phyloP scores from a whole-genome alignment of 2,329 filamentous ascomycete species.

The Monilinia fructicola region DNA sequence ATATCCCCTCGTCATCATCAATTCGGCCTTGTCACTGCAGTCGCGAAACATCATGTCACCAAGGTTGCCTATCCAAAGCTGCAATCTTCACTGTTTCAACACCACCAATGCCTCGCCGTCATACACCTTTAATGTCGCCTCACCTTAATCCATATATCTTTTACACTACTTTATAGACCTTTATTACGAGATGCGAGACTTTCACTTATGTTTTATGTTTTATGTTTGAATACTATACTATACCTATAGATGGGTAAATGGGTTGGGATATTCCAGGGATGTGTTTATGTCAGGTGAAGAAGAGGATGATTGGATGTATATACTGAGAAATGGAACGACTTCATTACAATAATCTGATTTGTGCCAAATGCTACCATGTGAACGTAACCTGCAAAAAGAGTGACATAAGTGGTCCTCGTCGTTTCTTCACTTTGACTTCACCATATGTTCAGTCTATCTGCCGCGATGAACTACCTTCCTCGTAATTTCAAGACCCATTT shows the following conservation, averaged over 20 bases:
- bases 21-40: slow-evolving; percentile 1
- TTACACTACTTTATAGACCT: slow-evolving; percentile 19
- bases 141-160: slow-evolving; percentile 16
- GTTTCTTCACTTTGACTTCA: not conserved
- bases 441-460: not conserved
- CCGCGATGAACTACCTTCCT: not conserved
- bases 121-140: slow-evolving; percentile 21
- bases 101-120: not conserved
- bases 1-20: slow-evolving; percentile 20
- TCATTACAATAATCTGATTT: slow-evolving; percentile 10
- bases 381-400: not conserved
- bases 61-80: not conserved
- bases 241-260: slow-evolving; percentile 20
- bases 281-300: slow-evolving; percentile 13
- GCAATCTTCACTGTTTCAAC: slow-evolving; percentile 1
- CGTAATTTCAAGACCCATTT: not conserved
- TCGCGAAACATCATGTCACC: not conserved
- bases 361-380: not conserved
- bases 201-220: slow-evolving; percentile 22
- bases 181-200: slow-evolving; percentile 21
- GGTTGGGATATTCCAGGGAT: slow-evolving; percentile 21
- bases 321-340: slow-evolving; percentile 21
- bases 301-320: slow-evolving; percentile 18
- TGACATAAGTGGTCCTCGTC: not conserved
- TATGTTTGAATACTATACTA: slow-evolving; percentile 16